These are phyloP conservation scores for Exophiala sideris DNA, from an alignment of 2,329 filamentous ascomycete species.

Conservation along the genomic window DNA sequence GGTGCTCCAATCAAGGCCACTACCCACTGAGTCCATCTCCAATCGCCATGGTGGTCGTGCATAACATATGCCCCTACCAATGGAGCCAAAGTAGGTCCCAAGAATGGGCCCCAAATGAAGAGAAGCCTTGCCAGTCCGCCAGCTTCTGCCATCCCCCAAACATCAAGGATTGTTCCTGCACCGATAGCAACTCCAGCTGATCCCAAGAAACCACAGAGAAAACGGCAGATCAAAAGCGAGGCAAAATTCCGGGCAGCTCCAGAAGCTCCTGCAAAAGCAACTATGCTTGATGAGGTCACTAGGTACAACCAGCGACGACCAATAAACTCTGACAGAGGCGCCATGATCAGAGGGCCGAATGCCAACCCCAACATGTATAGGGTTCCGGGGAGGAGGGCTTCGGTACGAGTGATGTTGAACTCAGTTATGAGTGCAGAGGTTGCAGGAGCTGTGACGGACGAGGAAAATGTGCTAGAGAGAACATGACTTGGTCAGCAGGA, in stretches of 20 bases:
- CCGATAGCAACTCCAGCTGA: constrained; percentile 66
- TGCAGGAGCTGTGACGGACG: constrained; percentile 32
- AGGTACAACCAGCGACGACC: constrained; percentile 35
- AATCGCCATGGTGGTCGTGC: constrained; percentile 53
- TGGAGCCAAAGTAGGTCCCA: constrained; percentile 63
- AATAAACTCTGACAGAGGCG: constrained; percentile 35
- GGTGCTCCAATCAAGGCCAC: constrained; percentile 61
- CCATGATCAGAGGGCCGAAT: constrained; percentile 35
- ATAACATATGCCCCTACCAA: constrained; percentile 67
- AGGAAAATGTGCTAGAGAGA: constrained; percentile 8
- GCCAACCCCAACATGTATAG: constrained; percentile 36
- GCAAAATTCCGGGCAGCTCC: constrained; percentile 60
- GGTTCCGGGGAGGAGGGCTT: constrained; percentile 32
- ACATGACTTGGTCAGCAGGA: constrained; percentile 8
- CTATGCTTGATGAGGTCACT: constrained; percentile 33
- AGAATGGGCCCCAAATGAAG: constrained; percentile 59
- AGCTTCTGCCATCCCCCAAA: constrained; percentile 48
- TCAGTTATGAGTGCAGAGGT: constrained; percentile 54
- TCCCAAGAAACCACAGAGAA: constrained; percentile 71
- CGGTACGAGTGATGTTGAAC: constrained; percentile 18
- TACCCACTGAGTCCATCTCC: constrained; percentile 71
- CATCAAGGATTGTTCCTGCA: constrained; percentile 68
- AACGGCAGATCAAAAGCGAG: constrained; percentile 66
- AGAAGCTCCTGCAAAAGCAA: constrained; percentile 35
- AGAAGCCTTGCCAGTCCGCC: constrained; percentile 53